These are phyloP conservation scores for Sistotremastrum niveocremeum DNA, from an alignment of 768 basidiomycete species.

Conservation along the genomic window DNA sequence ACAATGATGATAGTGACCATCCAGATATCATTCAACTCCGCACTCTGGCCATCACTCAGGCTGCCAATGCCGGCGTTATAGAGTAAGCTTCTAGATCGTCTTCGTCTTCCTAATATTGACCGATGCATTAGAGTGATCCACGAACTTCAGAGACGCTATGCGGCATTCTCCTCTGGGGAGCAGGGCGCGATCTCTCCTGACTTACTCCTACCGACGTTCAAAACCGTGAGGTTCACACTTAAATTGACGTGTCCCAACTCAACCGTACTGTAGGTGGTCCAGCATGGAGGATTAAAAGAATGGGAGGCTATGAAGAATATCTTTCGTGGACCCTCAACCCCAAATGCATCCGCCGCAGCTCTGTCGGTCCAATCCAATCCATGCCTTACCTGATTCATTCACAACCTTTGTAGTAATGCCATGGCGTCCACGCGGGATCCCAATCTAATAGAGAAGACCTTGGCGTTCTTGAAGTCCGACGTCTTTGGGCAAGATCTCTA, in stretches of 20 bases:
- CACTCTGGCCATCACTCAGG: slow-evolving; percentile 52
- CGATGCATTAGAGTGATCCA: too few species aligned
- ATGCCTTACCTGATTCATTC: neutral
- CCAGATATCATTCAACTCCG: slow-evolving; percentile 60
- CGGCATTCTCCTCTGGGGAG: too few species aligned
- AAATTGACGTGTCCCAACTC: too few species aligned
- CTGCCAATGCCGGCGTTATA: slow-evolving; percentile 31
- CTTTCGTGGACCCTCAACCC: slow-evolving; percentile 59
- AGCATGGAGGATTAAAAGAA: slow-evolving; percentile 59
- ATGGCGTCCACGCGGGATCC: slow-evolving; percentile 47
- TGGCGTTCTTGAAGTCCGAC: slow-evolving; percentile 37
- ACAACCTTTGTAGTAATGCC: slow-evolving; percentile 31
- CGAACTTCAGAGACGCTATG: too few species aligned
- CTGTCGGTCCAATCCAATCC: slow-evolving; percentile 31
- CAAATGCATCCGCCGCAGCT: slow-evolving; percentile 56
- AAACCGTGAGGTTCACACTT: too few species aligned
- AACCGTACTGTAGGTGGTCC: slow-evolving; percentile 38
- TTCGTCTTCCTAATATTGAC: too few species aligned
- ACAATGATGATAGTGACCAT: slow-evolving; percentile 51
- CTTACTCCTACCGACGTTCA: too few species aligned
- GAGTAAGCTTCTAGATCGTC: slow-evolving; percentile 6
- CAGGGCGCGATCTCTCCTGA: too few species aligned
- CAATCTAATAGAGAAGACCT: slow-evolving; percentile 45
- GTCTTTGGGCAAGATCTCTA: slow-evolving; percentile 48
- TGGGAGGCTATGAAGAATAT: slow-evolving; percentile 60